Conservation (phyloP, 495 filamentous ascomycete species). For the Penicillium turbatum region DNA sequence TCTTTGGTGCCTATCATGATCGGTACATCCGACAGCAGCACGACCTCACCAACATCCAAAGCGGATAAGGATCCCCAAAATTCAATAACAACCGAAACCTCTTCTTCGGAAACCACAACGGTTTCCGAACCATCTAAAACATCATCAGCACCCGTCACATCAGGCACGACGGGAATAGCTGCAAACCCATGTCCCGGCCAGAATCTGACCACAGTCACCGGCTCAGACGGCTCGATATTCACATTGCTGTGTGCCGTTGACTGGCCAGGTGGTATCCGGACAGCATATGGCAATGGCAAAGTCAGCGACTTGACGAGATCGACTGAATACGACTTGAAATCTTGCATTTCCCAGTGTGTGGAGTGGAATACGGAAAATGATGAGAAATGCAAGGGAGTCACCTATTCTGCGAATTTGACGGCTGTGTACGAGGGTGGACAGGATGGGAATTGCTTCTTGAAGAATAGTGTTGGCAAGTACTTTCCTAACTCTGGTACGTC, state of each 20-base stretch:
- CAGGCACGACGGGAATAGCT: conserved; percentile 5
- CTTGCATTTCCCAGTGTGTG: conserved; percentile 3
- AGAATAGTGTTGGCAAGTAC: conserved; percentile 1
- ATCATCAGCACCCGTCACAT: background rate
- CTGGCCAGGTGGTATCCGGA: conserved; percentile 2
- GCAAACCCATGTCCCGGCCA: conserved; percentile 3
- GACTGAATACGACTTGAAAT: conserved; percentile 4
- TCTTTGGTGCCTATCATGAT: no score
- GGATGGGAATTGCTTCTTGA: conserved; percentile 11
- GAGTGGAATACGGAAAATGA: conserved; percentile 2
- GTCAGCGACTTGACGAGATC: conserved; percentile 2
- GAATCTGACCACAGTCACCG: conserved; percentile 1
- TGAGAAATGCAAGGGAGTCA: conserved; percentile 1
- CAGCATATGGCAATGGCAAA: background rate
- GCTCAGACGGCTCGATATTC: conserved; percentile 5
- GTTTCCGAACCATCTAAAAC: no score
- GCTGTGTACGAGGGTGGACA: conserved; percentile 8
- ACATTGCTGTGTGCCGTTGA: conserved; percentile 6
- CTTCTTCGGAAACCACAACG: no score
- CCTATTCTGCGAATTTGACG: conserved; percentile 8
- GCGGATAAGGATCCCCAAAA: no score
- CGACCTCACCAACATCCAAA: no score
- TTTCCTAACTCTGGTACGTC: conserved; percentile 1
- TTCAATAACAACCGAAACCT: no score
- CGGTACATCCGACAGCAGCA: no score